Conservation (phyloP, 345 rosid species). For the Dipteronia sinensis region DNA sequence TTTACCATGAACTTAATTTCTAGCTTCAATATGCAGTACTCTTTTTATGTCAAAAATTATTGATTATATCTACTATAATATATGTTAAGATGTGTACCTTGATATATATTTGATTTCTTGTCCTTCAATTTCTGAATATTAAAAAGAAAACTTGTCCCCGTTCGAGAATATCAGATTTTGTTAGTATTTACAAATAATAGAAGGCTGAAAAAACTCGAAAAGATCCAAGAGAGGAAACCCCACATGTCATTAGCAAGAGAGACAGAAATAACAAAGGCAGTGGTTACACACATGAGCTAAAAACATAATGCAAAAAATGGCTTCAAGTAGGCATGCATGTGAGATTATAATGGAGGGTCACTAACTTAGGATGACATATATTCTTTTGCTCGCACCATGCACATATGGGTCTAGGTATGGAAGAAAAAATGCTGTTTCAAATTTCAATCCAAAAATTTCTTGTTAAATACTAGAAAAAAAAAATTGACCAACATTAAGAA, state of each 20-base stretch:
- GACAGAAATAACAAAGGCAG: slow-evolving; percentile 1
- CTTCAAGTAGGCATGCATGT: neutral
- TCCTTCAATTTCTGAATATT: neutral
- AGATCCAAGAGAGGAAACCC: neutral
- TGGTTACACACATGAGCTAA: neutral
- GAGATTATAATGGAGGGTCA: neutral
- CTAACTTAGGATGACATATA: neutral
- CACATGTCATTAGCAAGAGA: slow-evolving; percentile 17
- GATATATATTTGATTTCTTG: neutral
- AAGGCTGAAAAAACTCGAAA: neutral
- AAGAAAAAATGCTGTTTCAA: neutral
- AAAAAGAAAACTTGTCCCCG: neutral
- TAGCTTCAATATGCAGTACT: too few species aligned
- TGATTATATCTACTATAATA: too few species aligned
- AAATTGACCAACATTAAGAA: neutral
- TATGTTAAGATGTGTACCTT: neutral
- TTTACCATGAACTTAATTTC: neutral
- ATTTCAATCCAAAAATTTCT: neutral
- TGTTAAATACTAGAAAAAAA: neutral
- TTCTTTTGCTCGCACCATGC: neutral
- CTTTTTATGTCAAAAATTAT: too few species aligned
- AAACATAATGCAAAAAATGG: neutral
- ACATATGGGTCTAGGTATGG: neutral
- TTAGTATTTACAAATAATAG: neutral
- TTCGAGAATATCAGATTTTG: neutral